phyloP scores from a whole-genome alignment of 768 basidiomycete species.

The Kwoniella sp. region DNA sequence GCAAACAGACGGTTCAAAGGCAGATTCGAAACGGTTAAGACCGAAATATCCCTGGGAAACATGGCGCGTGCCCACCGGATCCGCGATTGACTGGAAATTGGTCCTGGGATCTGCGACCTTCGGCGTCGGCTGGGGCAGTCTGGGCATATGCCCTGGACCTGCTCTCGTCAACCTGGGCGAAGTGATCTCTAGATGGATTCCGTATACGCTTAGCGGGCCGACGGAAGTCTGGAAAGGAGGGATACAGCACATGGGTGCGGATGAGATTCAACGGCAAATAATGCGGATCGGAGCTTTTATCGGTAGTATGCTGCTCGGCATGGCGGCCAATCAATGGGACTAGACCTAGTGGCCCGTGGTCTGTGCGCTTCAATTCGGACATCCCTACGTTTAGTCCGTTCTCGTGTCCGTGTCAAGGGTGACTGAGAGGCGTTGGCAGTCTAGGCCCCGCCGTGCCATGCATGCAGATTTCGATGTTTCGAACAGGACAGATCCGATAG shows the following conservation, averaged over 20 bases:
- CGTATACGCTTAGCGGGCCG: neutral
- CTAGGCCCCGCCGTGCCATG: too few species aligned
- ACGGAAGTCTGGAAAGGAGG: too few species aligned
- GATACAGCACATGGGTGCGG: neutral
- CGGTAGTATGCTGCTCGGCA: neutral
- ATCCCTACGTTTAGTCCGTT: too few species aligned
- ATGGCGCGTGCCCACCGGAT: slow-evolving; percentile 42
- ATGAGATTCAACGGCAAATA: neutral
- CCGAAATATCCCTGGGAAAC: slow-evolving; percentile 34
- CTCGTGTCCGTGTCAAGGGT: too few species aligned
- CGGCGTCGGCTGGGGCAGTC: slow-evolving; percentile 57
- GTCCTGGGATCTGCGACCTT: slow-evolving; percentile 51
- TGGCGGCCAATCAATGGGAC: neutral
- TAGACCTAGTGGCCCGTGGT: too few species aligned
- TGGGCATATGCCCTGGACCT: slow-evolving; percentile 56
- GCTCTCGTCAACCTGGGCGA: slow-evolving; percentile 37
- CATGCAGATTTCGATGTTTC: too few species aligned
- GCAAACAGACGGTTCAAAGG: neutral
- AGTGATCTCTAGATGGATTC: neutral
- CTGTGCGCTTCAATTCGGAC: neutral
- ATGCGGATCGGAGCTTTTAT: slow-evolving; percentile 1
- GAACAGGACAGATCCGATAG: too few species aligned
- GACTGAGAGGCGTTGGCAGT: too few species aligned
- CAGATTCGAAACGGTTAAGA: slow-evolving; percentile 5
- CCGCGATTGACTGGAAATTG: slow-evolving; percentile 40